Evolutionary conservation across 148 eudicot genomes (phyloP).

Genomic region (Camellia japonica): DNA sequence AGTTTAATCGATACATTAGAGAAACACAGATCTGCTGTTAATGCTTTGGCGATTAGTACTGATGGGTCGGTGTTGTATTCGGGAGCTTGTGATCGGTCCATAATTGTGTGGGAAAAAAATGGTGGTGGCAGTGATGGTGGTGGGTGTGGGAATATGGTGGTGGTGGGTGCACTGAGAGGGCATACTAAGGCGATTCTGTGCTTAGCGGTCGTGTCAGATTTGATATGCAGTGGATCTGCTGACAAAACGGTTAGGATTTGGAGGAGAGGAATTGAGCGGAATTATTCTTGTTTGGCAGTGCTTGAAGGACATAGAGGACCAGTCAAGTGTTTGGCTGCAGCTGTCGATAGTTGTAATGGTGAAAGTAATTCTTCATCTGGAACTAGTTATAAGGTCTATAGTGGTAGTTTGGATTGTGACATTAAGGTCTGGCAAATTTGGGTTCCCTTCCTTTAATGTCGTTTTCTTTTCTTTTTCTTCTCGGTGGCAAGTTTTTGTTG

Average conservation of each 20-base stretch:
- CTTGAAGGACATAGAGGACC: slow-evolving; percentile 70
- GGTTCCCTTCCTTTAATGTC: slow-evolving; percentile 36
- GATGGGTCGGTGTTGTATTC: slow-evolving; percentile 66
- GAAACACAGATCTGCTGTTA: slow-evolving; percentile 71
- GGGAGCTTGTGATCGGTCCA: slow-evolving; percentile 79
- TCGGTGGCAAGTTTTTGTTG: slow-evolving; percentile 8
- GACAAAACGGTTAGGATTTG: slow-evolving; percentile 77
- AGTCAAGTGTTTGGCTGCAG: slow-evolving; percentile 37
- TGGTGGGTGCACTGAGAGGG: slow-evolving; percentile 72
- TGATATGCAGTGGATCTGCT: slow-evolving; percentile 82
- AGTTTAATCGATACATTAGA: slow-evolving; percentile 39
- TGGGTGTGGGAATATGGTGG: slow-evolving; percentile 36
- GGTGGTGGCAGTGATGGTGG: slow-evolving; percentile 4
- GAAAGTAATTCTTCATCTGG: slow-evolving; percentile 20
- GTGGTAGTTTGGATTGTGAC: slow-evolving; percentile 83
- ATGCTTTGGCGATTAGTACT: slow-evolving; percentile 63
- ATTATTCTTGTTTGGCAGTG: slow-evolving; percentile 62
- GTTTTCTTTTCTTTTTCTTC: background rate
- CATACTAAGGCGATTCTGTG: slow-evolving; percentile 77
- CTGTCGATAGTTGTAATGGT: slow-evolving; percentile 26
- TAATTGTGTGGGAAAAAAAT: slow-evolving; percentile 72
- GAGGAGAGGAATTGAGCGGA: slow-evolving; percentile 50
- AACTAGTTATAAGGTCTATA: slow-evolving; percentile 48
- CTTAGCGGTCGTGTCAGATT: slow-evolving; percentile 49
- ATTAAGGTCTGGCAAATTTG: slow-evolving; percentile 57